Percentiles rank a stretch among this genome's conserved stretches.
phyloP scores from a whole-genome alignment of 495 filamentous ascomycete species.

The Neurospora cerealis region DNA sequence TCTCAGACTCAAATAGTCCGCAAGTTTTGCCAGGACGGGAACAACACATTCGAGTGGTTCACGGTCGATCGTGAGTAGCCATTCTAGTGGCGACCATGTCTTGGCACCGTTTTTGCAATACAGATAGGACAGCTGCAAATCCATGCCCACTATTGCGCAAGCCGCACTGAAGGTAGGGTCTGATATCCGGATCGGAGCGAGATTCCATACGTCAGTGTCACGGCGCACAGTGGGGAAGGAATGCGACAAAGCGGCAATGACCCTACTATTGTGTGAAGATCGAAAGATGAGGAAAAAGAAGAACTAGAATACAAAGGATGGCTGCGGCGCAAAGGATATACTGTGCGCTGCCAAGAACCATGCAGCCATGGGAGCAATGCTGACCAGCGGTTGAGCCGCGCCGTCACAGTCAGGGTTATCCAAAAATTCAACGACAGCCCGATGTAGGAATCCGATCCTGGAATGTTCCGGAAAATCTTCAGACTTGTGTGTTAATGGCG shows the following conservation, averaged over 20 bases:
- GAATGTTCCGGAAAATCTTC: neutral
- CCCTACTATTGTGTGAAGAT: too few species aligned
- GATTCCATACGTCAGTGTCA: neutral
- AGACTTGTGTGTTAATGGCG: neutral
- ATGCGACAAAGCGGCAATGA: too few species aligned
- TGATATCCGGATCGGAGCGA: neutral
- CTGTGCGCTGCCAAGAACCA: too few species aligned
- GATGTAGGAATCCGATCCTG: neutral
- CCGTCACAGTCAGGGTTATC: too few species aligned
- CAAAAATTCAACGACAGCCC: neutral
- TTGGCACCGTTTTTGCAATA: neutral
- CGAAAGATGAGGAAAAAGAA: too few species aligned
- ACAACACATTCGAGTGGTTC: neutral
- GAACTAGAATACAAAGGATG: too few species aligned
- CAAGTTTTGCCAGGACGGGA: neutral
- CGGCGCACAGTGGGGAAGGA: too few species aligned
- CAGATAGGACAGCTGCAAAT: neutral
- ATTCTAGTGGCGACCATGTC: accelerated
- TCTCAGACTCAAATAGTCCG: neutral
- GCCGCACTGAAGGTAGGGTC: neutral
- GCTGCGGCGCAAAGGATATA: too few species aligned
- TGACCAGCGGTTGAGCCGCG: too few species aligned
- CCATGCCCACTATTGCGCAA: neutral
- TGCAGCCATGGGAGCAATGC: too few species aligned
- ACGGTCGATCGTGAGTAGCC: neutral